A percentile compares a stretch with the other conserved stretches of the same genome.
These are phyloP conservation scores for Somion occarium DNA, from an alignment of 1,284 basidiomycete genomes.

Conservation along the genomic window DNA sequence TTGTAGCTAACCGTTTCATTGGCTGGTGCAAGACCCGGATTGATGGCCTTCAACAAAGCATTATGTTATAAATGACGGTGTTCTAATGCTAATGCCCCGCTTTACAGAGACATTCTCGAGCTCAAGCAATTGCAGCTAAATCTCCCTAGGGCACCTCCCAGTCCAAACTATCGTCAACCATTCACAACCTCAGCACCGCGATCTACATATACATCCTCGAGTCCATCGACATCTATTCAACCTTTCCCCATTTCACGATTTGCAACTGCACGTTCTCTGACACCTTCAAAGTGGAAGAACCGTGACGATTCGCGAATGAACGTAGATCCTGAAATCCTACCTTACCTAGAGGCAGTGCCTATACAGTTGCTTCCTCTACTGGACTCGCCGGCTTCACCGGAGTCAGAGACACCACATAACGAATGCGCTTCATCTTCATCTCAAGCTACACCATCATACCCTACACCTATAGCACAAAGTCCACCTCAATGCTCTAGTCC, in stretches of 20 bases:
- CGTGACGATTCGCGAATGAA: constrained; percentile 15
- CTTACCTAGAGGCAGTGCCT: constrained; percentile 28
- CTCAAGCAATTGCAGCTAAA: constrained; percentile 33
- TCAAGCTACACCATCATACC: constrained; percentile 3
- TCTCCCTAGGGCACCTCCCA: constrained; percentile 27
- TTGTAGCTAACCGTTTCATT: too few relatives aligned
- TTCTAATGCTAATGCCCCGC: too few relatives aligned
- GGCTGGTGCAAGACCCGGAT: too few relatives aligned
- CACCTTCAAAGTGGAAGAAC: constrained; percentile 29
- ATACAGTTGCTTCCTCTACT: constrained; percentile 29
- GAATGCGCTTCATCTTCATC: constrained; percentile 12
- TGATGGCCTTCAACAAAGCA: too few relatives aligned
- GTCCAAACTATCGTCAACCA: constrained; percentile 20
- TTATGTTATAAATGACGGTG: too few relatives aligned
- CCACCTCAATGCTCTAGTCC: constrained; percentile 8
- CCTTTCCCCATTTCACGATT: constrained; percentile 25
- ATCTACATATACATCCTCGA: constrained; percentile 9
- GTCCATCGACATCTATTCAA: constrained; percentile 12
- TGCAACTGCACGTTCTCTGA: constrained; percentile 21
- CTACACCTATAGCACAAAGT: constrained; percentile 6
- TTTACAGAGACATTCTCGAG: constrained; percentile 32
- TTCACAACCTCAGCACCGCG: constrained; percentile 21
- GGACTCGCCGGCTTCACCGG: constrained; percentile 7
- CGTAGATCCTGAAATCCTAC: constrained; percentile 26
- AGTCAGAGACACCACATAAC: constrained; percentile 13